Base-by-base conservation (phyloP, 805 yeast species). In the Wickerhamiella parazyma region DNA sequence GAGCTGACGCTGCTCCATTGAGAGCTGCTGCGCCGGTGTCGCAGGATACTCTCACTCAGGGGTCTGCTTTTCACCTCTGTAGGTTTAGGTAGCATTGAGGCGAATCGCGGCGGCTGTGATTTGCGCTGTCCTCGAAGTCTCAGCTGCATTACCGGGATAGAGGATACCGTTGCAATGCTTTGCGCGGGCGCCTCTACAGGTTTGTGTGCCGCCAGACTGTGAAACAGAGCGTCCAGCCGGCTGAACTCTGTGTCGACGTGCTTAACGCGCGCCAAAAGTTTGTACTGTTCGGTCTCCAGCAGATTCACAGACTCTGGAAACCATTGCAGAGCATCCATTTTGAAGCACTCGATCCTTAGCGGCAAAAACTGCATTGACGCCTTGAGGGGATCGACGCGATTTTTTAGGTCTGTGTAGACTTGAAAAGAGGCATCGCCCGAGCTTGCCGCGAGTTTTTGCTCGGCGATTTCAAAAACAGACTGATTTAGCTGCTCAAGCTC, bases 361-460 rank as follows among this genome's bases (percentile, higher is more conserved):
- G 44, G 39, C 20, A 45, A 14, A 22, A 45, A 45, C 36, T 41
- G 41, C 12, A 45, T 38, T 10, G 44, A 28, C 7, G 45, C 45
- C 21, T 41, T 41, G 18, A 45, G 35, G 14, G 47, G 44, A 7
- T 19, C 34, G n/a, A 41, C 17, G 8, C 42, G 31, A 3, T 14
- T 34, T 20, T 29, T 34, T 4, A 45, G 14, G 7, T 33, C 7
- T 17, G 20, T 7, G 33, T 16, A 45, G 21, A 21, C 12, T 11
- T 12, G 24, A 12, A 18, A 14, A 4, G 11, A 35, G 18, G 28
- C 36, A 21, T 37, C 8, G 18, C 25, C 8, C 33, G 33, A 11
- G 26, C 26, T 19, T n/a, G 7, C 36, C 12, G 19, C 17, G 18
- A 29, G 22, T 7, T 21, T 10, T 26, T 36, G 33, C 35, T 38